Conservation (phyloP, 768 basidiomycete genomes). For the Suillus clintonianus region DNA sequence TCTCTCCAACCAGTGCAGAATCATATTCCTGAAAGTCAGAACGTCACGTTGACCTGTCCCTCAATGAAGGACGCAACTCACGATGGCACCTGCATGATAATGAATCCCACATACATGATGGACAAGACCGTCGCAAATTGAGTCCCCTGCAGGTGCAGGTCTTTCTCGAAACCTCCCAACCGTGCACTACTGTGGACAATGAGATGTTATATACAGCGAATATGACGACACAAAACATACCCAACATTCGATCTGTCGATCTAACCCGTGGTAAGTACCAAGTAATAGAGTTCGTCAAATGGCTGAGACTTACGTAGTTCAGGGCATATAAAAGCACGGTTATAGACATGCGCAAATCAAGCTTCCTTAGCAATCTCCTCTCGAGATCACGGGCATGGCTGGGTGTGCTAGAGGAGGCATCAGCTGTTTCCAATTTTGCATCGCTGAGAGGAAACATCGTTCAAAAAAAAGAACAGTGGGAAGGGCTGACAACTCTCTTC, state of each 20-base stretch:
- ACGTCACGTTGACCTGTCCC: background rate
- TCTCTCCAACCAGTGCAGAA: slow-evolving; percentile 30
- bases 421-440: background rate
- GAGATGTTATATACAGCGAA: background rate
- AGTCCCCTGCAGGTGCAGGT: slow-evolving; percentile 55
- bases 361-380: slow-evolving; percentile 2
- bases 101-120: slow-evolving; percentile 66
- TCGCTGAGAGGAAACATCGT: background rate
- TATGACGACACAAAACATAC: slow-evolving; percentile 33
- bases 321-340: slow-evolving; percentile 22
- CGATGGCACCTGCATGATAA: slow-evolving; percentile 75
- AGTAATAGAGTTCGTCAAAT: background rate
- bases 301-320: slow-evolving; percentile 17
- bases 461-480: background rate
- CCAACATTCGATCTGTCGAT: slow-evolving; percentile 66
- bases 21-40: slow-evolving; percentile 23
- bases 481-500: background rate
- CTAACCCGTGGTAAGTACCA: slow-evolving; percentile 23
- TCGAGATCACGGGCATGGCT: background rate
- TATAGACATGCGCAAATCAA: slow-evolving; percentile 16
- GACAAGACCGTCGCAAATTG: slow-evolving; percentile 67
- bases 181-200: slow-evolving; percentile 55
- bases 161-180: slow-evolving; percentile 63
- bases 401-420: background rate
- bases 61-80: slow-evolving; percentile 30